Percentiles rank a stretch among this genome's conserved stretches.
phyloP scores from a whole-genome alignment of 192 early-diverging fungal genomes.

The Umbelopsis sp. region DNA sequence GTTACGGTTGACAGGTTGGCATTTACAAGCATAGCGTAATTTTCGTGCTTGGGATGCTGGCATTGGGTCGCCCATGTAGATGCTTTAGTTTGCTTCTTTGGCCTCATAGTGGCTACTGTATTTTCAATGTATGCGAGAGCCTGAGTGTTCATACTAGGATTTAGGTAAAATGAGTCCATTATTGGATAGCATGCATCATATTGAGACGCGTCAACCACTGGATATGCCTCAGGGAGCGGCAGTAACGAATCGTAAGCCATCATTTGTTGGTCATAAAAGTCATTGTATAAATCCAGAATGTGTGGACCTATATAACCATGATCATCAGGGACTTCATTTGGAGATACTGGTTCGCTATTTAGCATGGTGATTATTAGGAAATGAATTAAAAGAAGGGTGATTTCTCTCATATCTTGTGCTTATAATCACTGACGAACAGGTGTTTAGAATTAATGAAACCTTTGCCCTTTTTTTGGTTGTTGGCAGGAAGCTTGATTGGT shows the following conservation, averaged over 20 bases:
- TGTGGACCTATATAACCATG: background rate
- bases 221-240: background rate
- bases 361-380: background rate
- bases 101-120: background rate
- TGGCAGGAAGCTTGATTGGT: too few species aligned
- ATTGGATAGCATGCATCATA: background rate
- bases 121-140: background rate
- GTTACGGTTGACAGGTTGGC: background rate
- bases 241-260: background rate
- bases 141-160: background rate
- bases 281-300: background rate
- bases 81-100: background rate
- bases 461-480: too few species aligned
- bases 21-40: background rate
- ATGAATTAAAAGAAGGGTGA: background rate
- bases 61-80: background rate
- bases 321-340: background rate
- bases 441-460: too few species aligned
- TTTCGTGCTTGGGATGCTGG: background rate
- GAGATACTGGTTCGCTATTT: background rate
- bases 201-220: background rate
- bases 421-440: too few species aligned
- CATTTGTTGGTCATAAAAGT: constrained; percentile 4
- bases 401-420: too few species aligned
- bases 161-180: background rate